phyloP scores from a whole-genome alignment of 2,329 filamentous ascomycete species.

The Nemania abortiva region DNA sequence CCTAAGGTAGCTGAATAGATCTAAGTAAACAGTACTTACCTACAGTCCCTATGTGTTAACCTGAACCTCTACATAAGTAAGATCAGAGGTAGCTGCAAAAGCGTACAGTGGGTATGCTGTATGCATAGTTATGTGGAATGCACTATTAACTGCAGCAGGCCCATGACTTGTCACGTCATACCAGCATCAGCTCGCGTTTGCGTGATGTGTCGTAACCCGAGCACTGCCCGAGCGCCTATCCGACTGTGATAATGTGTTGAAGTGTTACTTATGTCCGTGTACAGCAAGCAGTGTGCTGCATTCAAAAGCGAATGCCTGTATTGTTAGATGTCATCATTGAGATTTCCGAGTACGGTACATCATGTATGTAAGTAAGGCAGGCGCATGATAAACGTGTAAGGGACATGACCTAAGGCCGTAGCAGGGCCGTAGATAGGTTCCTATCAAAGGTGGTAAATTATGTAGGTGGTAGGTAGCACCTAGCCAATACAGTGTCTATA shows the following conservation, averaged over 20 bases:
- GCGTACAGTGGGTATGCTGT: neutral
- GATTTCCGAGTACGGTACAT: neutral
- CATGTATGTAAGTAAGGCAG: neutral
- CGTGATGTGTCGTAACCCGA: conserved; percentile 11
- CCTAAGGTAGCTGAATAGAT: neutral
- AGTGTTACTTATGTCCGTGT: neutral
- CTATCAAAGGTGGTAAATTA: too few species aligned
- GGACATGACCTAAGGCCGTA: too few species aligned
- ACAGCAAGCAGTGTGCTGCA: too few species aligned
- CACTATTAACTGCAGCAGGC: neutral
- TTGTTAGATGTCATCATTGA: conserved; percentile 4
- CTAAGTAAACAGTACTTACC: too few species aligned
- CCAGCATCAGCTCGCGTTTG: conserved; percentile 24
- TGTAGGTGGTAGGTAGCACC: too few species aligned
- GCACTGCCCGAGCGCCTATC: conserved; percentile 8
- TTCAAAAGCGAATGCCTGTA: conserved; percentile 4
- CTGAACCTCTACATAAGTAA: neutral
- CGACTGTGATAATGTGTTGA: neutral
- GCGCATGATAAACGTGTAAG: neutral
- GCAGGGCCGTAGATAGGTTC: too few species aligned
- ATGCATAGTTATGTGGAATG: neutral
- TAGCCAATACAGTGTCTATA: neutral
- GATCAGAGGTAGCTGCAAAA: neutral
- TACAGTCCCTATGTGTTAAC: too few species aligned
- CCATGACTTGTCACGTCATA: conserved; percentile 34